Evolutionary conservation across 768 basidiomycete species (phyloP), one percentile per base, ranked within the genome.

Genomic region (Suillus decipiens): DNA sequence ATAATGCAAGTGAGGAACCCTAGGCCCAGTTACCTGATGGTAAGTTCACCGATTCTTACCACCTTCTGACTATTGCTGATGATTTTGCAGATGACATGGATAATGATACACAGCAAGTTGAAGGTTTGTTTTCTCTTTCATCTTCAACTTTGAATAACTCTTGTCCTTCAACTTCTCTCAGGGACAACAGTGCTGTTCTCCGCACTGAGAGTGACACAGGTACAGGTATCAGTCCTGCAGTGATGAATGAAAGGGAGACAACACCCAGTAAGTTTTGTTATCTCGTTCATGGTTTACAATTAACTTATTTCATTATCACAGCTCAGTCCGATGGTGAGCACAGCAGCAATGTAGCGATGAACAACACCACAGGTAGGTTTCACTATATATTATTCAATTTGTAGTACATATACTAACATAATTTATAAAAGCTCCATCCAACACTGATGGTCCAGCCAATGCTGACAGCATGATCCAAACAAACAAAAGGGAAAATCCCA

Each of bases 401-500:
- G n/a, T n/a, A n/a, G n/a, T n/a, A n/a, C n/a, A n/a, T n/a, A 31
- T n/a, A 45, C 43, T 22, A 45, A 45, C 10, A 11, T 45, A 5
- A 45, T 22, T 45, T 45, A 45, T 45, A 45, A 22, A 45, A 45
- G 43, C n/a, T 45, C 43, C 43, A 45, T 45, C n/a, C 43, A 45
- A 45, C 10, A n/a, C n/a, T n/a, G n/a, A n/a, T n/a, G n/a, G n/a
- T n/a, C n/a, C n/a, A n/a, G n/a, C n/a, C n/a, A n/a, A n/a, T n/a
- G 11, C 1, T 45, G n/a, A 45, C n/a, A 5, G 43, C 10, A 5
- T 45, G 43, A 43, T 43, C 19, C 17, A 43, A 43, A 43, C 8
- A 17, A 43, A 43, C 3, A 3, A 43, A 43, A 10, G 42, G 19
- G 42, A 43, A 1, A 43, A 43, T 10, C 0, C 42, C 1, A 9